Evolutionary conservation across 257 asterid species (phyloP).

Genomic region (Solanum sitiens): DNA sequence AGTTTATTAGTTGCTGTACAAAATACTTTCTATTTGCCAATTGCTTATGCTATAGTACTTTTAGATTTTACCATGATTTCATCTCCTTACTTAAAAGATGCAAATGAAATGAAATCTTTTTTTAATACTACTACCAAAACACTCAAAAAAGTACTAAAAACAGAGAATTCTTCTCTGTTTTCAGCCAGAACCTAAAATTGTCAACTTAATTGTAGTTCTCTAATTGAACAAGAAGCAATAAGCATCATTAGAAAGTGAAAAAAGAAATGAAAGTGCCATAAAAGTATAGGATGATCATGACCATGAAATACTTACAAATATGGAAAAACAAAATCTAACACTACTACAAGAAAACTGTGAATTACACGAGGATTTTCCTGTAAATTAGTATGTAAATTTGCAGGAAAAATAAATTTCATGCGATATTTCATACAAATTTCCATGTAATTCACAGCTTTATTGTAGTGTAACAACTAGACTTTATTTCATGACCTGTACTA

Average conservation of each 20-base stretch:
- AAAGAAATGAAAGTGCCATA: not conserved
- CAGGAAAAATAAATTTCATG: too few species aligned
- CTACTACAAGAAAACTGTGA: too few species aligned
- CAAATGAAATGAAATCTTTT: not conserved
- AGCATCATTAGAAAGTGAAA: too few species aligned
- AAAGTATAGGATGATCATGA: not conserved
- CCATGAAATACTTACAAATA: not conserved
- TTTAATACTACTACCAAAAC: too few species aligned
- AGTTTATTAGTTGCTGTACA: not conserved
- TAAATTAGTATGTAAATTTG: too few species aligned
- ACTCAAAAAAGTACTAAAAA: too few species aligned
- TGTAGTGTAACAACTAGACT: too few species aligned
- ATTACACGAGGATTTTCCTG: too few species aligned
- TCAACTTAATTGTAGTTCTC: not conserved
- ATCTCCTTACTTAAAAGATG: not conserved
- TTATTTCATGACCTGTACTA: not conserved
- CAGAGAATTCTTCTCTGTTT: not conserved
- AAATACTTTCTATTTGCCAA: not conserved
- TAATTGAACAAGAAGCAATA: not conserved
- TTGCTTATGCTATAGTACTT: not conserved
- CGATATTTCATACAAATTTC: too few species aligned
- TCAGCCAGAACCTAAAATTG: not conserved
- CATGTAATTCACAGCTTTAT: too few species aligned
- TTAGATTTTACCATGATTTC: not conserved
- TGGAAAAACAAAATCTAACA: not conserved